Percentiles rank a stretch among this genome's conserved stretches.
Conservation (phyloP, 2,329 filamentous ascomycete species). For the Fusarium mangiferae region DNA sequence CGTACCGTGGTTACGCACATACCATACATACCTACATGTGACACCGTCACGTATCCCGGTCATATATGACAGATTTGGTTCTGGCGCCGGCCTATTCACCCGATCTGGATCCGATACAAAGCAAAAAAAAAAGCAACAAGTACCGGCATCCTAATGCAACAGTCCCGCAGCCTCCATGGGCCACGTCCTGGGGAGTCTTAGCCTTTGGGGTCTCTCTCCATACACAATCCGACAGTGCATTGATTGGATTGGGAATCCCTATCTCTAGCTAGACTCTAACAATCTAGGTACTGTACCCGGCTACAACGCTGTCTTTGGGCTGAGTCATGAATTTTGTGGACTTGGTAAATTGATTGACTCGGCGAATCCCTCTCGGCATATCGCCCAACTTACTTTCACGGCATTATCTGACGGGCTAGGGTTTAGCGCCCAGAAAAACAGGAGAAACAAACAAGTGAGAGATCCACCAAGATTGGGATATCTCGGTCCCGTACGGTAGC, state of each 20-base stretch:
- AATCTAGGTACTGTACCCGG: slow-evolving; percentile 13
- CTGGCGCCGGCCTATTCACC: slow-evolving; percentile 30
- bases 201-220: not conserved
- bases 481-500: not conserved
- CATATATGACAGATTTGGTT: slow-evolving; percentile 26
- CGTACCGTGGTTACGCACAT: not conserved
- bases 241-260: not conserved
- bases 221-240: not conserved
- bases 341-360: slow-evolving; percentile 15
- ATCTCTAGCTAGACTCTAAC: not conserved
- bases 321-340: slow-evolving; percentile 12
- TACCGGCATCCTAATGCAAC: slow-evolving; percentile 38
- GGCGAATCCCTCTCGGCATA: slow-evolving; percentile 32
- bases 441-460: slow-evolving; percentile 6
- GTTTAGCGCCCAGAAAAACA: not conserved
- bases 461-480: slow-evolving; percentile 16
- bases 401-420: slow-evolving; percentile 18
- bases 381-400: slow-evolving; percentile 25
- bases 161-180: slow-evolving; percentile 8
- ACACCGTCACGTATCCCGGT: slow-evolving; percentile 11
- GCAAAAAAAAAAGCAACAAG: slow-evolving; percentile 32
- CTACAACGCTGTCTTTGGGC: not conserved
- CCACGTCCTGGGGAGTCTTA: slow-evolving; percentile 5
- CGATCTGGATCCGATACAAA: slow-evolving; percentile 39
- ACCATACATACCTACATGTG: slow-evolving; percentile 9